Conservation (phyloP, 148 eudicot species). For the Hydrangea macrophylla region DNA sequence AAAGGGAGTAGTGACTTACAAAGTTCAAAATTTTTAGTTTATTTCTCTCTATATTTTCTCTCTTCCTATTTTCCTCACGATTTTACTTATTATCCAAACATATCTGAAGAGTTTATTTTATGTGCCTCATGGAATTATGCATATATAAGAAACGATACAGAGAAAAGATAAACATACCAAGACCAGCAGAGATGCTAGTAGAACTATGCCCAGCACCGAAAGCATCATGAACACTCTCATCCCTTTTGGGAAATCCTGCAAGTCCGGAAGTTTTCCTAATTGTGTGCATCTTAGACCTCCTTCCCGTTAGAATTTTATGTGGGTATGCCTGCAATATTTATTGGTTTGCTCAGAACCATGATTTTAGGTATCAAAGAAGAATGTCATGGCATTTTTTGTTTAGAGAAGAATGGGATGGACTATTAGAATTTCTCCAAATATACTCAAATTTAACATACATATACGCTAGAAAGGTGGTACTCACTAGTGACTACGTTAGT, state of each 20-base stretch:
- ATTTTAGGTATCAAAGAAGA: neutral
- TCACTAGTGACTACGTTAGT: too few relatives aligned
- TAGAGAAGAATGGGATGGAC: neutral
- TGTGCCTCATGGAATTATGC: too few relatives aligned
- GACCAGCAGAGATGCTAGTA: slow-evolving; percentile 10
- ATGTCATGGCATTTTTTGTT: neutral
- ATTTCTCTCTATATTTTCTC: too few relatives aligned
- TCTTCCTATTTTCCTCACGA: too few relatives aligned
- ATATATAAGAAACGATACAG: neutral
- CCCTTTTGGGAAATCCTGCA: slow-evolving; percentile 5
- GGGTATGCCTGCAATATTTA: slow-evolving; percentile 6
- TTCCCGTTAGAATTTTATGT: slow-evolving; percentile 8
- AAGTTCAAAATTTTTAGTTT: too few relatives aligned
- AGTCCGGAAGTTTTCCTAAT: slow-evolving; percentile 8
- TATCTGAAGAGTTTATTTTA: too few relatives aligned
- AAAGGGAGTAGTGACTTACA: too few relatives aligned
- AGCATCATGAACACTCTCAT: slow-evolving; percentile 1
- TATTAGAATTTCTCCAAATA: neutral
- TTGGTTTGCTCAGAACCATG: neutral
- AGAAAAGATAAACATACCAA: neutral
- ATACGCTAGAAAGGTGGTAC: too few relatives aligned
- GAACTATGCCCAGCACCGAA: slow-evolving; percentile 4
- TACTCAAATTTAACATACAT: neutral
- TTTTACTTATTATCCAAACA: too few relatives aligned
- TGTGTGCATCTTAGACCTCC: slow-evolving; percentile 4